Base-by-base conservation (phyloP, 2,329 filamentous ascomycete genomes). In the Coniochaeta pulveracea region DNA sequence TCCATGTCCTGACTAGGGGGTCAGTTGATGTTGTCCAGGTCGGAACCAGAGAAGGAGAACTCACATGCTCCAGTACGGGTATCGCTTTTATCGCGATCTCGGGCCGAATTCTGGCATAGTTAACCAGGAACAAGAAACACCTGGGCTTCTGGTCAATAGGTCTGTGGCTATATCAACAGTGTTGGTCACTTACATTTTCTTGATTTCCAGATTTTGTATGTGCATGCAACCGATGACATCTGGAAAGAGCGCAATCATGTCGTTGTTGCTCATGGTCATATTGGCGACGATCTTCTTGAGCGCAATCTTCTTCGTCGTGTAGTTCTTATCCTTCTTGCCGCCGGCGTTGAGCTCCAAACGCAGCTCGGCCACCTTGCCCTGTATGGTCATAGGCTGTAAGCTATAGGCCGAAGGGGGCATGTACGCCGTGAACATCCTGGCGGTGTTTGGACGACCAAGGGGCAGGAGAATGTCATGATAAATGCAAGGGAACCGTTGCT, bases 241-340 rank as follows among this genome's bases (percentile, higher is more conserved):
- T 12, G 89, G 86, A 48, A 98, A 98, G 34, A 98, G 67, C 24
- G 85, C 86, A 35, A 96, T 82, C 91, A 98, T 98, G 58, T 98
- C 91, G 53, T 96, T 98, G 63, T 98, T 98, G 73, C 89, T 96
- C 91, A 98, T 98, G 43, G 91, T 98, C 91, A 98, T 98, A 56
- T 98, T 98, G 55, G 91, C 91, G 48, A 98, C 91, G 47, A 98
- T 96, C 71, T 95, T 95, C 72, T 98, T 98, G 42, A 98, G 71
- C 9, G 91, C 88, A 52, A 95, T 93, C 73, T 96, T 96, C 70
- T 96, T 98, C 44, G 77, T 76, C 27, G 80, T 73, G 61, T 85
- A 81, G 62, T 93, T 94, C 72, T 95, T 96, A 65, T 98, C 91
- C 66, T 96, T 98, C 69, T 93, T 95, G 45, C 84, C 81, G 54